Evolutionary conservation across 805 yeast genomes (phyloP), one percentile per base, ranked within the genome.

Genomic region (Metschnikowia baotianmanensis): DNA sequence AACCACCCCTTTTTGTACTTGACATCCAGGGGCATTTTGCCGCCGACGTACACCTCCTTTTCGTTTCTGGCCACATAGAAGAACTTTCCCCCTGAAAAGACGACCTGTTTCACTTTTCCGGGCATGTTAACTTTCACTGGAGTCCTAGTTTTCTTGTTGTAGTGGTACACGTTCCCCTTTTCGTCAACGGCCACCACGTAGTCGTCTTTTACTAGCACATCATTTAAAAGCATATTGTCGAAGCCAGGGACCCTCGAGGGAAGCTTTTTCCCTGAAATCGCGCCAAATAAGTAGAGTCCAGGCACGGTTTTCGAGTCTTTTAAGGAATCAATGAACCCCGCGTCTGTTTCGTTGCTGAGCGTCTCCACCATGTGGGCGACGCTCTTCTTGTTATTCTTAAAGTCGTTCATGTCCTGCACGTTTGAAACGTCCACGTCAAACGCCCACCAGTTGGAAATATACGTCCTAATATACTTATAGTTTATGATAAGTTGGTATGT

Each of bases 131-230:
- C 38, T 36, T 45, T 34, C 17, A 51, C 55, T 42, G 67, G 59
- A 12, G 50, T 43, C 17, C 31, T 20, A 13, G 34, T 17, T 29
- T 8, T 33, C 21, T 59, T 53, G n/a, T 80, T 79, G 86, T 90
- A 87, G 56, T 83, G 85, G 40, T 78, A 80, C 23, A 88, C 69
- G 53, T 83, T 76, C 15, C 97, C 98, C 12, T 74, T 75, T 1
- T 71, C 70, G 45, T 81, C 77, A 13, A 87, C 76, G 0, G 88
- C 88, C 21, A 76, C 80, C 6, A 77, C 65, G 11, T 62, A 60
- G 39, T 57, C 62, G 5, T 69, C 71, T 18, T 72, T 67, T 2
- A 87, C 55, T 16, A 70, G 65, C 4, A 90, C 77, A 53, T 79
- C 83, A 34, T 73, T 69, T 22, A 87, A 60, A 12, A 67, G 52